These are phyloP conservation scores for Talaromyces sp. DNA, from an alignment of 2,329 filamentous ascomycete genomes.

Conservation along the genomic window DNA sequence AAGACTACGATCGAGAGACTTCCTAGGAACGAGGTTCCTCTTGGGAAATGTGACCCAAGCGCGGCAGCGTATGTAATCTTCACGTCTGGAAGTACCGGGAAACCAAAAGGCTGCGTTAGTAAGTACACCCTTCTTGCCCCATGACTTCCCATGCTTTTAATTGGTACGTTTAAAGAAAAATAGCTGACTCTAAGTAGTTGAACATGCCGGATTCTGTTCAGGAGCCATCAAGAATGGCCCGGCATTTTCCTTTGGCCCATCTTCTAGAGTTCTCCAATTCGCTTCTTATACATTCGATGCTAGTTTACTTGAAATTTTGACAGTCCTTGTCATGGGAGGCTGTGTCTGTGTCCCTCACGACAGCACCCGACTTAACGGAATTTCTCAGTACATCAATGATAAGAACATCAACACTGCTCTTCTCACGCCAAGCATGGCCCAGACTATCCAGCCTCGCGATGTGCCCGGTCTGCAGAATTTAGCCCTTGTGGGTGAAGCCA, in stretches of 20 bases:
- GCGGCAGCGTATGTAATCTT: slow-evolving; percentile 57
- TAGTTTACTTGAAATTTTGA: slow-evolving; percentile 51
- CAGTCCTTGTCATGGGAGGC: slow-evolving; percentile 52
- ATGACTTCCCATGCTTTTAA: slow-evolving; percentile 58
- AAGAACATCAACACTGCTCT: slow-evolving; percentile 53
- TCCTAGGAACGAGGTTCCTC: not conserved
- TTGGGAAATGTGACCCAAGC: not conserved
- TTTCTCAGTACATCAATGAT: slow-evolving; percentile 40
- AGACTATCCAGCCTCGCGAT: slow-evolving; percentile 30
- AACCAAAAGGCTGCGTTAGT: slow-evolving; percentile 54
- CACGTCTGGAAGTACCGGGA: slow-evolving; percentile 52
- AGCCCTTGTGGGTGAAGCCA: slow-evolving; percentile 40
- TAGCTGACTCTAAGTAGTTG: slow-evolving; percentile 46
- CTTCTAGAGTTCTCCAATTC: slow-evolving; percentile 57
- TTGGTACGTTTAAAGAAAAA: slow-evolving; percentile 51
- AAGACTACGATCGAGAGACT: not conserved
- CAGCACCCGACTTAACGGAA: slow-evolving; percentile 32
- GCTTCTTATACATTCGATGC: slow-evolving; percentile 54
- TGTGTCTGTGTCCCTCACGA: slow-evolving; percentile 57
- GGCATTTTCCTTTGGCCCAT: slow-evolving; percentile 31
- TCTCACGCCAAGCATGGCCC: slow-evolving; percentile 57
- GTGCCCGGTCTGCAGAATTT: slow-evolving; percentile 33
- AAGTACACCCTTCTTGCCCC: slow-evolving; percentile 56
- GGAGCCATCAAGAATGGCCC: slow-evolving; percentile 44
- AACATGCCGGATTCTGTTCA: slow-evolving; percentile 52